phyloP scores from a whole-genome alignment of 768 basidiomycete species.

The Boletus tomentosulus region DNA sequence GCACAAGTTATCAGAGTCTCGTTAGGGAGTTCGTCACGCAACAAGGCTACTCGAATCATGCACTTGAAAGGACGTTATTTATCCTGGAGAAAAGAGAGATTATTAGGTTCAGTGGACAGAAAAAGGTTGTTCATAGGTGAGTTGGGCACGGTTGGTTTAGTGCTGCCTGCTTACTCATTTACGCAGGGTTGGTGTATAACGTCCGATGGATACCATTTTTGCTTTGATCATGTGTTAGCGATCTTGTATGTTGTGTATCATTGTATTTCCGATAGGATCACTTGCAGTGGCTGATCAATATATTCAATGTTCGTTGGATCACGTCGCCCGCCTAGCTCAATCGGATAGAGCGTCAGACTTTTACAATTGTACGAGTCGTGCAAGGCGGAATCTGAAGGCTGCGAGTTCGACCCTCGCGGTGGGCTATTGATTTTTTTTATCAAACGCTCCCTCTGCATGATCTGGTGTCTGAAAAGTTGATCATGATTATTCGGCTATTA shows the following conservation, averaged over 20 bases:
- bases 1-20: slow-evolving; percentile 91
- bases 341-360: slow-evolving; percentile 67
- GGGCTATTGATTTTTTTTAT: slow-evolving; percentile 35
- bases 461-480: no score
- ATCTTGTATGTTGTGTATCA: background rate
- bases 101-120: slow-evolving; percentile 66
- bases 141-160: background rate
- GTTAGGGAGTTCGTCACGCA: slow-evolving; percentile 90
- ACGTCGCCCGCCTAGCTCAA: slow-evolving; percentile 59
- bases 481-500: no score
- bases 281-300: background rate
- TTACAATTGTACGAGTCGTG: slow-evolving; percentile 34
- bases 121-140: slow-evolving; percentile 53
- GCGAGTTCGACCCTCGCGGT: slow-evolving; percentile 64
- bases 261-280: no score
- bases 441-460: no score
- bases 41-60: slow-evolving; percentile 86
- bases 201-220: background rate
- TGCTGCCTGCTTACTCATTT: slow-evolving; percentile 1
- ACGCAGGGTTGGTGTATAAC: slow-evolving; percentile 30
- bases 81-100: slow-evolving; percentile 94
- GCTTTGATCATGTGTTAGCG: background rate
- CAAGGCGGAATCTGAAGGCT: slow-evolving; percentile 48
- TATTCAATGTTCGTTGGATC: background rate
- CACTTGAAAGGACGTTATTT: slow-evolving; percentile 86